These are phyloP conservation scores for Eurotiales sp. DNA, from an alignment of 2,329 filamentous ascomycete genomes.

Conservation along the genomic window DNA sequence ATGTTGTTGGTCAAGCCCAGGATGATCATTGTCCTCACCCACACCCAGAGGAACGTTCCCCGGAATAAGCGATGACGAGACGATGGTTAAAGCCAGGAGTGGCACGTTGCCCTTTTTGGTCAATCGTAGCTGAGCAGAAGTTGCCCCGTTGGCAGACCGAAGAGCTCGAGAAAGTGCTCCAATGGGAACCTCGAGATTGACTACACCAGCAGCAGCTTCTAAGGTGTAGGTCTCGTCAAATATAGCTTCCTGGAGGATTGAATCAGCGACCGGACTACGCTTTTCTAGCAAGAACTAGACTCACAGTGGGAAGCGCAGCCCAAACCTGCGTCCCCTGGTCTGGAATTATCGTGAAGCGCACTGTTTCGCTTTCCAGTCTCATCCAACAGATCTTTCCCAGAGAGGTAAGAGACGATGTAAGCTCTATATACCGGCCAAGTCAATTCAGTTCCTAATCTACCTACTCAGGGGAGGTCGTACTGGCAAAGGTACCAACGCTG, in stretches of 20 bases:
- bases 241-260: conserved; percentile 62
- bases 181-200: conserved; percentile 95
- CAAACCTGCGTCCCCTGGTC: conserved; percentile 95
- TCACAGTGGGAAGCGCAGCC: conserved; percentile 62
- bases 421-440: conserved; percentile 40
- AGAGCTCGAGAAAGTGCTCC: conserved; percentile 84
- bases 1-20: conserved; percentile 32
- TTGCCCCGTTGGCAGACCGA: conserved; percentile 77
- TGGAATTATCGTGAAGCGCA: conserved; percentile 93
- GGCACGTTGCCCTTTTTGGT: conserved; percentile 90
- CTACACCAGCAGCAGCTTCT: conserved; percentile 86
- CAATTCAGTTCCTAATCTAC: neutral
- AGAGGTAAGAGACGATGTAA: conserved; percentile 60
- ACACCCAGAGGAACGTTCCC: conserved; percentile 55
- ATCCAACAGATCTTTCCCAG: conserved; percentile 85
- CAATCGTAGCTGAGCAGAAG: conserved; percentile 77
- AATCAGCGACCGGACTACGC: neutral
- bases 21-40: conserved; percentile 29
- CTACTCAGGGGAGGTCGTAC: conserved; percentile 30
- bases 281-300: conserved; percentile 15
- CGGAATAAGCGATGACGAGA: conserved; percentile 51
- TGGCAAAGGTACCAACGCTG: conserved; percentile 52
- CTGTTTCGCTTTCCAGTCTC: conserved; percentile 77
- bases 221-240: conserved; percentile 78
- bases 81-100: conserved; percentile 84